Conservation (phyloP, 495 filamentous ascomycete species). For the Tuber microsphaerosporum region DNA sequence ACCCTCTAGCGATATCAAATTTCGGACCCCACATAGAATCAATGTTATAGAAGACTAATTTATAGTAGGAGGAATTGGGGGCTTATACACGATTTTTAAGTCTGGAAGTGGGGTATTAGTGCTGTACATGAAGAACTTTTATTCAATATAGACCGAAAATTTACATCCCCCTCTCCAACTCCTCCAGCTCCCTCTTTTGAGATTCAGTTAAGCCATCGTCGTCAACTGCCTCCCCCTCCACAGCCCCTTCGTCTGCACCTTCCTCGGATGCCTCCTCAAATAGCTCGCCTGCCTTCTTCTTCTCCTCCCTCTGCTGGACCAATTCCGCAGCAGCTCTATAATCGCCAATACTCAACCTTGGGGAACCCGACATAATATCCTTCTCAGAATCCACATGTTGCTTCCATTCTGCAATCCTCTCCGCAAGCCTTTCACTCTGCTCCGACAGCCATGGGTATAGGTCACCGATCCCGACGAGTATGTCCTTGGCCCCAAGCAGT, state of each 20-base stretch:
- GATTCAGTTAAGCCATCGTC: not conserved
- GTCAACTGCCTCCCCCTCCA: not conserved
- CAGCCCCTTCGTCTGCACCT: not conserved
- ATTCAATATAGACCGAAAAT: not conserved
- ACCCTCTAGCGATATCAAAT: not conserved
- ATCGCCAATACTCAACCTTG: not conserved
- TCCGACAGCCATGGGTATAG: slow-evolving; percentile 28
- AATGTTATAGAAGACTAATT: not conserved
- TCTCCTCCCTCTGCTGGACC: not conserved
- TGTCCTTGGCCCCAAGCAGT: slow-evolving; percentile 25
- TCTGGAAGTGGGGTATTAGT: not conserved
- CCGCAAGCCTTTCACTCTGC: slow-evolving; percentile 32
- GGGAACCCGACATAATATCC: not conserved
- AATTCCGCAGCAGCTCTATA: not conserved
- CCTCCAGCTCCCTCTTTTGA: not conserved
- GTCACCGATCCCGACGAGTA: slow-evolving; percentile 25
- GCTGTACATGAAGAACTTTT: not conserved
- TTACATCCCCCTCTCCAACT: not conserved
- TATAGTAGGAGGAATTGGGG: not conserved
- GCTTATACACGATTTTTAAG: not conserved
- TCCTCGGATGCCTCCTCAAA: not conserved
- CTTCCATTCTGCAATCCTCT: slow-evolving; percentile 40
- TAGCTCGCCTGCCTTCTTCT: not conserved
- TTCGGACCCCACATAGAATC: not conserved
- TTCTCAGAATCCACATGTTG: slow-evolving; percentile 16